A percentile compares a stretch with the other conserved stretches of the same genome.
These are phyloP conservation scores for Albatrellus sp. DNA, from an alignment of 1,284 basidiomycete species.

Conservation along the genomic window DNA sequence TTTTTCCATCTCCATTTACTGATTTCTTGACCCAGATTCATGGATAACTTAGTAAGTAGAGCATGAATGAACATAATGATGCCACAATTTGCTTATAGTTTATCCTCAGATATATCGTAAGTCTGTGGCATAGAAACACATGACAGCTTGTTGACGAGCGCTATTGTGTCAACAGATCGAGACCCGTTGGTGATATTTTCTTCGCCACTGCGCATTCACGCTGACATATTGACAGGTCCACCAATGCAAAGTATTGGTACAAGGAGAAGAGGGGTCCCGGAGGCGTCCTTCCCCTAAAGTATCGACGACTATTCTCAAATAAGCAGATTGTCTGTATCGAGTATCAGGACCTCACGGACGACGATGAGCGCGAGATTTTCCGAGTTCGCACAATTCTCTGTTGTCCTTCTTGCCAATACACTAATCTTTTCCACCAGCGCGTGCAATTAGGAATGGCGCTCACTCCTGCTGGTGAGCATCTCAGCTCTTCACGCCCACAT, in stretches of 20 bases:
- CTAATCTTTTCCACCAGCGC: slow-evolving; percentile 26
- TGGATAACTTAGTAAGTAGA: slow-evolving; percentile 52
- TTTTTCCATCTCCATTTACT: not conserved
- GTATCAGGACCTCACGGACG: slow-evolving; percentile 46
- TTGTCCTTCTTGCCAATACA: not conserved
- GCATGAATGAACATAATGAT: not conserved
- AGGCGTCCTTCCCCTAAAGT: slow-evolving; percentile 2
- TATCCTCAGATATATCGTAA: slow-evolving; percentile 17
- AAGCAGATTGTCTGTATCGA: slow-evolving; percentile 68
- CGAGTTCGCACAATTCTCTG: slow-evolving; percentile 27
- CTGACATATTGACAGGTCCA: slow-evolving; percentile 4
- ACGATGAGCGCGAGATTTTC: slow-evolving; percentile 65
- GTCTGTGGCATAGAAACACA: slow-evolving; percentile 2
- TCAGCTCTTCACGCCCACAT: not conserved
- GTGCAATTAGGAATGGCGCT: slow-evolving; percentile 70
- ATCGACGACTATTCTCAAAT: slow-evolving; percentile 32
- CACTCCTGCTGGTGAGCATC: slow-evolving; percentile 42
- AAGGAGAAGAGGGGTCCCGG: slow-evolving; percentile 1
- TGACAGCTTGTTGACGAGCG: no score
- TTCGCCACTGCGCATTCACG: not conserved
- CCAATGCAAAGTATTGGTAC: slow-evolving; percentile 40
- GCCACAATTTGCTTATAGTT: not conserved
- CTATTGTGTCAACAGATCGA: slow-evolving; percentile 1
- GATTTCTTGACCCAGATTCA: slow-evolving; percentile 32
- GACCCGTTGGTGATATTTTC: slow-evolving; percentile 2